Conservation (phyloP, 108 stramenopile genomes). For the Cyclostephanos tholiformis region DNA sequence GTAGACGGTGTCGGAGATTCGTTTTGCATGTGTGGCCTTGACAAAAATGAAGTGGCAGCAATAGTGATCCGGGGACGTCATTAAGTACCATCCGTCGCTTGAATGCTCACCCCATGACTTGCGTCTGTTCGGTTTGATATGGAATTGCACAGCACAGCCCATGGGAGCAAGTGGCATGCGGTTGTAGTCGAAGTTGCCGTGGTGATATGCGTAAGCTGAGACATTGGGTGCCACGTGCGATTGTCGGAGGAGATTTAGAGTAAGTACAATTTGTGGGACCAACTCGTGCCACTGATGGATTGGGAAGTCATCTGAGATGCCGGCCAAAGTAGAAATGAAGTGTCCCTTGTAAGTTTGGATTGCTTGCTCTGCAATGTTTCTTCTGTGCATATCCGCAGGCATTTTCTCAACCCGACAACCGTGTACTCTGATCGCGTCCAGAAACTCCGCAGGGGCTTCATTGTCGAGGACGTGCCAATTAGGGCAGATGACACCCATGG, state of each 20-base stretch:
- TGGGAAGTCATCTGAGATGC: slow-evolving; percentile 14
- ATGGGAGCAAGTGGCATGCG: slow-evolving; percentile 51
- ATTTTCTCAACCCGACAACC: slow-evolving; percentile 29
- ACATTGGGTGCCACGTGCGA: slow-evolving; percentile 37
- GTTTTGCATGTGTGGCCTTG: slow-evolving; percentile 13
- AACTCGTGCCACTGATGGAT: no score
- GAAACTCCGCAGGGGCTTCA: background rate
- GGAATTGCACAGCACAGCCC: slow-evolving; percentile 41
- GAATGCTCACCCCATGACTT: slow-evolving; percentile 23
- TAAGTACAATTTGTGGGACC: no score
- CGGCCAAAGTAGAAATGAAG: slow-evolving; percentile 28
- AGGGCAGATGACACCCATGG: background rate
- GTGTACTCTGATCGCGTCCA: background rate
- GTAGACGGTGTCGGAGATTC: slow-evolving; percentile 35
- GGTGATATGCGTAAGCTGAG: slow-evolving; percentile 12
- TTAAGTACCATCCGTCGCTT: slow-evolving; percentile 32
- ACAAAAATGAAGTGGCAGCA: slow-evolving; percentile 15
- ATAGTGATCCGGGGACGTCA: slow-evolving; percentile 25
- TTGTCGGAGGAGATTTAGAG: slow-evolving; percentile 39
- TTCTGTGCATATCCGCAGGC: slow-evolving; percentile 42
- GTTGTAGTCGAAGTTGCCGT: slow-evolving; percentile 48
- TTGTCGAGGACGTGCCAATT: no score
- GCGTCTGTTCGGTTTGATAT: slow-evolving; percentile 27
- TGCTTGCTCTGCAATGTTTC: slow-evolving; percentile 56
- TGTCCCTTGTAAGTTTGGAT: slow-evolving; percentile 49